A percentile compares a stretch with the other conserved stretches of the same genome.
Evolutionary conservation across 768 basidiomycete species (phyloP).

Genomic region (Dioszegia crocea): DNA sequence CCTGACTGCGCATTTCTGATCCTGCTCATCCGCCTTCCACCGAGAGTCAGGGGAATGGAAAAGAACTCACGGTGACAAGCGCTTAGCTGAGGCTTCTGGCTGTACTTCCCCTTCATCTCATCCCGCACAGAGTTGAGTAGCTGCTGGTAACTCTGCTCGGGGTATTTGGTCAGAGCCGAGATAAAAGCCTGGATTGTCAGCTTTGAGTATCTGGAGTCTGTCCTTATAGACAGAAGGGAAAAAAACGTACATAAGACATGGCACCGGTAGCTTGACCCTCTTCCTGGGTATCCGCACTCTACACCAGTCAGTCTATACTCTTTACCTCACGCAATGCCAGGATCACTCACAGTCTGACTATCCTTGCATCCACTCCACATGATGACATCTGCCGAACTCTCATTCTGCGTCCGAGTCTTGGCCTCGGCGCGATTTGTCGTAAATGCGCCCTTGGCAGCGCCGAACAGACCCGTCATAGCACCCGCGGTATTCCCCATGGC

Average conservation of each 20-base stretch:
- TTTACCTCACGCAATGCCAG: not conserved
- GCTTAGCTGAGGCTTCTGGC: conserved; percentile 49
- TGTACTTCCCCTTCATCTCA: conserved; percentile 50
- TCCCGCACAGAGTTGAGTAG: conserved; percentile 50
- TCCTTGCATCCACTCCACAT: conserved; percentile 54
- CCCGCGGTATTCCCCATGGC: conserved; percentile 29
- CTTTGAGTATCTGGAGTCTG: no score
- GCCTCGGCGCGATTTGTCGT: conserved; percentile 60
- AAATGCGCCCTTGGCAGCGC: conserved; percentile 69
- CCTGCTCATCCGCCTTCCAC: no score
- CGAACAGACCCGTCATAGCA: conserved; percentile 53
- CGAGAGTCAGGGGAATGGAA: not conserved
- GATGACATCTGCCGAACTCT: conserved; percentile 74
- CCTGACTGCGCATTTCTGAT: no score
- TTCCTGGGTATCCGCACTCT: conserved; percentile 53
- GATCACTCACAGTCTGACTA: conserved; percentile 41
- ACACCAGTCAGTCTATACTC: not conserved
- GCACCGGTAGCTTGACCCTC: conserved; percentile 55
- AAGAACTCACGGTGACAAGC: conserved; percentile 39
- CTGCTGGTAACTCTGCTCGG: conserved; percentile 48
- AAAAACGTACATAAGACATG: conserved; percentile 49
- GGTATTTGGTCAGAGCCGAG: conserved; percentile 49
- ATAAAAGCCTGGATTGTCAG: conserved; percentile 44
- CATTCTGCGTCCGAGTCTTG: conserved; percentile 58
- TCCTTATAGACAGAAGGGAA: no score